Evolutionary conservation across 495 filamentous ascomycete species (phyloP), one percentile per base, ranked within the genome.

Genomic region (Aspergillus hancockii): DNA sequence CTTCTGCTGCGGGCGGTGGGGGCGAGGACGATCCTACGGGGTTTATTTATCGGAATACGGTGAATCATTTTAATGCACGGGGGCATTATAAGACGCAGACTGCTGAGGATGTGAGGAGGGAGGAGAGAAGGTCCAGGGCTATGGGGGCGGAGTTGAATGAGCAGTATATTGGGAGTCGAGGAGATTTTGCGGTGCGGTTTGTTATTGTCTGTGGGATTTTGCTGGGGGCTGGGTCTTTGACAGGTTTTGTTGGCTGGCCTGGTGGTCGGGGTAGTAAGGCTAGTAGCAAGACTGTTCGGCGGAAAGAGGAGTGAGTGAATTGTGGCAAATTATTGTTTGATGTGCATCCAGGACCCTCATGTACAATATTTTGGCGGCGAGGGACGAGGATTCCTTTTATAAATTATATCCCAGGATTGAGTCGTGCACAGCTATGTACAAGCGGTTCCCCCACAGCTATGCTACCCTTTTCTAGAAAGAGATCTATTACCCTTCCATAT

Each of bases 31-130:
- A 70, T 72, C 77, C 74, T 56, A 73, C 55, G 53, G 71, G 60
- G 59, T 83, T 71, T 62, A 80, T 79, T 63, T 49, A 73, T 49
- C 63, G 81, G 54, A 78, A 84, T 64, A 77, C 86, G 22, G 76
- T 89, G 4, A 72, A 79, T 63, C 80, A 90, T 80, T 88, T 86
- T 47, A 81, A 88, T 74, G 81, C 84, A 9, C 77, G 79, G 43
- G 83, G 83, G 18, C 91, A 95, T 72, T 88, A 86, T 61, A 77
- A 83, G 59, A 88, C 83, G 38, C 89, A 86, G 64, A 72, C 81
- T 57, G 83, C 85, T 51, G 81, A 90, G 67, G 83, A 89, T 70
- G 70, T 70, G 64, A 73, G 84, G 50, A 67, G 79, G 51, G 51
- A 71, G 54, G 66, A 69, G 53, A 76, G 83, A 53, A 69, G 67